Base-by-base conservation (phyloP, 768 basidiomycete genomes). In the Mrakia frigida region DNA sequence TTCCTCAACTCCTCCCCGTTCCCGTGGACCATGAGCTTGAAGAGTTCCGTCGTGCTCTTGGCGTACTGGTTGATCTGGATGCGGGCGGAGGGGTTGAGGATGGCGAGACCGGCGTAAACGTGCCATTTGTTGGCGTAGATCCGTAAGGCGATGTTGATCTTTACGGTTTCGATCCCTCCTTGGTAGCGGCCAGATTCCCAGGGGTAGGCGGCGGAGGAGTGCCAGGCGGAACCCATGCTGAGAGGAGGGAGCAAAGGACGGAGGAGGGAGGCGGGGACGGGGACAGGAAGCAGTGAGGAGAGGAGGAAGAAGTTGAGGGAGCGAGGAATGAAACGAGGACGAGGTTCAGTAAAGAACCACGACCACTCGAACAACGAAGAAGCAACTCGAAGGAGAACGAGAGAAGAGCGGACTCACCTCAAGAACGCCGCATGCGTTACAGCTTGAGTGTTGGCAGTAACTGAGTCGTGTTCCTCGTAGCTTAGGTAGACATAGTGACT, bases 211-310 rank as follows among this genome's bases (percentile, higher is more conserved):
- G 85, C 84, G 14, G 89, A 86, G 52, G 88, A 87, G 50, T 88
- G 88, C 97, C 97, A 99, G 0, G 97, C 97, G 0, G 94, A 96
- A 11, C 97, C 97, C 97, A 99, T 99, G 79, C 97, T 98, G 79
- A 59, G 70, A 52, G 13, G 11, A 33, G 25, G 23, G 23, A 41
- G 31, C 13, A 52, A 98, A 86, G 85, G 98, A 98, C 0, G 97
- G 96, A 3, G 28, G 39, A 43, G 74, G 74, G 28, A 10, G 74
- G 23, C 21, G 53, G 23, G n/a, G 67, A n/a, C 39, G 31, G 68
- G 18, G 23, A 69, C 3, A n/a, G 14, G 39, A 14, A 6, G 56
- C 2, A 28, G 7, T 2, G 53, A 56, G 6, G n/a, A 25, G n/a
- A 28, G 25, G n/a, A n/a, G 53, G 21, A n/a, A 3, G 43, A 46